Evolutionary conservation across 805 yeast genomes (phyloP), one percentile per base, ranked within the genome.

Genomic region (Cyberlindnera maritima): DNA sequence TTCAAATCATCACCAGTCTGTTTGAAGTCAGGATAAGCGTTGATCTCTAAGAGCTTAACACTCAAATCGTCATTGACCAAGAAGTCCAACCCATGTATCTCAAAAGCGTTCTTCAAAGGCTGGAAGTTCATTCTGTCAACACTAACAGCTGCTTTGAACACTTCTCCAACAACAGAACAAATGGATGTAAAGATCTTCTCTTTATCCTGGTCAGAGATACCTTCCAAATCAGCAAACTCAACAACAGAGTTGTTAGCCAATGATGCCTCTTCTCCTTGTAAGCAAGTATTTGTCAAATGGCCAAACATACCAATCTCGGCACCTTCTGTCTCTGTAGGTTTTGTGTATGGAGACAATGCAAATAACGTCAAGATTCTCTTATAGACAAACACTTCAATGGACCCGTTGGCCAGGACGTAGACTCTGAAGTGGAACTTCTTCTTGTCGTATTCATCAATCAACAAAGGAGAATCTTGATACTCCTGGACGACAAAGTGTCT

Each of bases 11-110:
- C 77, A 15, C 99, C 99, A 0, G 98, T 94, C 67, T 94, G 99
- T 60, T 89, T 90, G 69, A 94, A 94, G 62, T 94, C 99, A 1
- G 99, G 99, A 61, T 85, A 94, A 14, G 98, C 84, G 60, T 94
- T 94, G 38, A 90, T 88, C 64, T 94, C 98, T 36, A 92, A 67
- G 23, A 94, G 61, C 38, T 72, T 74, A 3, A 86, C 92, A 13
- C 73, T 63, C 19, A 65, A 61, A 26, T 78, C 69, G 2, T 66
- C 68, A 56, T 81, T 83, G 15, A 94, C 86, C 45, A 94, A 65
- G 64, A 90, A 91, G 63, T 94, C 99, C 14, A 94, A 71, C 0
- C 99, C 99, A 62, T 76, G 94, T 7, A 88, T 74, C 64, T 94
- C 99, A 61, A 88, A 78, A 0, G 95, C 92, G 64, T 89, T 89